Conservation (phyloP, 441 rosid genomes). For the Geranium incanum region DNA sequence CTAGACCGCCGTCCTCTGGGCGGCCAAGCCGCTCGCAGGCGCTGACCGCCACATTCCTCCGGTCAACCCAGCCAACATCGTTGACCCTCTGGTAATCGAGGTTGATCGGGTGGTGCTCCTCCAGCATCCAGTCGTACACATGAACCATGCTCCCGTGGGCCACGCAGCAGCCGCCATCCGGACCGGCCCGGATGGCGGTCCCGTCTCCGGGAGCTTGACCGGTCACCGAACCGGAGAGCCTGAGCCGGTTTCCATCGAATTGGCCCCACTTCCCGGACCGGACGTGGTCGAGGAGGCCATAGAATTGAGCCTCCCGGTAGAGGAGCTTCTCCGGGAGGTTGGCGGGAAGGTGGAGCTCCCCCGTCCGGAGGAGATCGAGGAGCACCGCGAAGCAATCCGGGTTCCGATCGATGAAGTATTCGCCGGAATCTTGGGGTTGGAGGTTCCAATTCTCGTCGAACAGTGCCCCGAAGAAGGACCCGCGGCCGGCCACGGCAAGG, state of each 20-base stretch:
- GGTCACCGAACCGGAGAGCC: constrained; percentile 38
- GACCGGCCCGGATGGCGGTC: constrained; percentile 82
- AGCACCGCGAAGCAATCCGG: constrained; percentile 78
- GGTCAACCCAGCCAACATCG: constrained; percentile 73
- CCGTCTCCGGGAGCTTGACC: constrained; percentile 93
- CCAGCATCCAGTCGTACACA: constrained; percentile 82
- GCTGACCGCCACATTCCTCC: constrained; percentile 49
- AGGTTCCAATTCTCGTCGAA: constrained; percentile 72
- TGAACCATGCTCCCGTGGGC: constrained; percentile 87
- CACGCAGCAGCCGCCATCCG: constrained; percentile 86
- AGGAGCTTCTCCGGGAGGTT: constrained; percentile 58
- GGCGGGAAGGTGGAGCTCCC: constrained; percentile 64
- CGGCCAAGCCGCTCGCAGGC: constrained; percentile 75
- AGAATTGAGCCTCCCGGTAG: constrained; percentile 68
- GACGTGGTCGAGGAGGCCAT: constrained; percentile 74
- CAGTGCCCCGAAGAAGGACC: constrained; percentile 74
- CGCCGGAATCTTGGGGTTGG: constrained; percentile 19
- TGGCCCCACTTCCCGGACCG: constrained; percentile 73
- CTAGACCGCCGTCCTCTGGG: constrained; percentile 84
- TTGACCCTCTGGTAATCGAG: constrained; percentile 85
- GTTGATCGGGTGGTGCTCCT: constrained; percentile 65
- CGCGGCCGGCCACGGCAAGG: constrained; percentile 76
- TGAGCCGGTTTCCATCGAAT: constrained; percentile 73
- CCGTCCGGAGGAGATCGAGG: constrained; percentile 92
- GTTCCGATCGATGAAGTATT: constrained; percentile 68